Conservation (phyloP, 2,329 filamentous ascomycete species). For the Emmonsiellopsis sp. region DNA sequence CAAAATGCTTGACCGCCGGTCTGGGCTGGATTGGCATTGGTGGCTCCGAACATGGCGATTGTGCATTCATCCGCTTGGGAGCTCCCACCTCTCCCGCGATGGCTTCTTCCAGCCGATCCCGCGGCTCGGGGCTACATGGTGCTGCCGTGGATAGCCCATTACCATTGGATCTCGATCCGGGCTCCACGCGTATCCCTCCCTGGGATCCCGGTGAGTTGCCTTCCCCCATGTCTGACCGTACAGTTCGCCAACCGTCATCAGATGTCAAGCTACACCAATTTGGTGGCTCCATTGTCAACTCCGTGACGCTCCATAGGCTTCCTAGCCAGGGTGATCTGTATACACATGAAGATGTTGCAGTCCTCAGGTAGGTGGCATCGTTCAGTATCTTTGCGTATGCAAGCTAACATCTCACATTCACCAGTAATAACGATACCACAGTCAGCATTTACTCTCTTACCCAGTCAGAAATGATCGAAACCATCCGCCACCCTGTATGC, state of each 20-base stretch:
- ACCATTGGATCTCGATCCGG: constrained; percentile 39
- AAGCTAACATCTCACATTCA: no score
- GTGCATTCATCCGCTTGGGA: constrained; percentile 63
- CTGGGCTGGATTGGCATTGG: constrained; percentile 87
- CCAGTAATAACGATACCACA: constrained; percentile 83
- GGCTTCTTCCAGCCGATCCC: background rate
- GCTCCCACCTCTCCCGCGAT: constrained; percentile 16
- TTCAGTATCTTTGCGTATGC: no score
- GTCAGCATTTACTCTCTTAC: constrained; percentile 73
- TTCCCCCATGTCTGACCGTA: background rate
- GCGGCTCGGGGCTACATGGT: background rate
- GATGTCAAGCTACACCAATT: constrained; percentile 49
- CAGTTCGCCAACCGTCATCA: constrained; percentile 19
- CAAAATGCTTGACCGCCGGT: constrained; percentile 79
- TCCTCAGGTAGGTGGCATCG: constrained; percentile 33
- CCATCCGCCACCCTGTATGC: constrained; percentile 66
- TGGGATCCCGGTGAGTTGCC: constrained; percentile 15
- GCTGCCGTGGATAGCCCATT: constrained; percentile 49
- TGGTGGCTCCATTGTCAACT: constrained; percentile 57
- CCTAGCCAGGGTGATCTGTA: constrained; percentile 31
- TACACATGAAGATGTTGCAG: constrained; percentile 47
- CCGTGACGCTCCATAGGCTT: constrained; percentile 53
- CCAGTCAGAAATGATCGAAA: constrained; percentile 57
- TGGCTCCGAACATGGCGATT: constrained; percentile 73
- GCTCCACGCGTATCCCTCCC: constrained; percentile 17